A percentile compares a stretch with the other conserved stretches of the same genome.
These are phyloP conservation scores for Termitomyces sp. DNA, from an alignment of 768 basidiomycete genomes.

Conservation along the genomic window DNA sequence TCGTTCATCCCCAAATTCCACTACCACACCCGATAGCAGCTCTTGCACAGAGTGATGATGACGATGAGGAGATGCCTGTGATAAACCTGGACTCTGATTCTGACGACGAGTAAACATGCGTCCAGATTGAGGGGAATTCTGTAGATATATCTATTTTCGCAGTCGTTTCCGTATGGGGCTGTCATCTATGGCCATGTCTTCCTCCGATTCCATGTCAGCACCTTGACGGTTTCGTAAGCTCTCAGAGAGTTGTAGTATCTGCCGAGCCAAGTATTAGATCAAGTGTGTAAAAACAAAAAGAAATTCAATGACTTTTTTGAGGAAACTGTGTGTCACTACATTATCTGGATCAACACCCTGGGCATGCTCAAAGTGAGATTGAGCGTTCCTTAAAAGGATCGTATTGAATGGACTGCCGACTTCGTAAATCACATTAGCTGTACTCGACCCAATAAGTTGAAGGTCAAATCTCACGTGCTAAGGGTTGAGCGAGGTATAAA, in stretches of 20 bases:
- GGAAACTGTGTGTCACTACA: constrained; percentile 44
- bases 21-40: not conserved
- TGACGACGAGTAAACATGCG: constrained; percentile 39
- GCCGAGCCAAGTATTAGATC: not conserved
- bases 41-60: constrained; percentile 28
- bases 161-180: constrained; percentile 30
- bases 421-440: constrained; percentile 1
- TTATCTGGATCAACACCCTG: constrained; percentile 55
- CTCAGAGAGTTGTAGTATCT: constrained; percentile 10
- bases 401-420: constrained; percentile 22
- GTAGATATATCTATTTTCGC: constrained; percentile 17
- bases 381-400: constrained; percentile 46
- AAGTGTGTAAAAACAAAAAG: not conserved
- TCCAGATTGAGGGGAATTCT: not conserved
- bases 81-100: constrained; percentile 82
- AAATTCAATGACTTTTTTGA: constrained; percentile 39
- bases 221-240: constrained; percentile 3
- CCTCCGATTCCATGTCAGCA: constrained; percentile 25
- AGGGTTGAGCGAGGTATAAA: constrained; percentile 53
- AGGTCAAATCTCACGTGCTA: constrained; percentile 9
- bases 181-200: constrained; percentile 24
- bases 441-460: not conserved
- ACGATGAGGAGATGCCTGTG: constrained; percentile 62
- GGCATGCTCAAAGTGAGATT: constrained; percentile 62
- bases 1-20: not conserved